Percentiles rank a stretch among this genome's conserved stretches.
Evolutionary conservation across 1,139 yeast species (phyloP).

Genomic region (Schizosaccharomyces versatilis): DNA sequence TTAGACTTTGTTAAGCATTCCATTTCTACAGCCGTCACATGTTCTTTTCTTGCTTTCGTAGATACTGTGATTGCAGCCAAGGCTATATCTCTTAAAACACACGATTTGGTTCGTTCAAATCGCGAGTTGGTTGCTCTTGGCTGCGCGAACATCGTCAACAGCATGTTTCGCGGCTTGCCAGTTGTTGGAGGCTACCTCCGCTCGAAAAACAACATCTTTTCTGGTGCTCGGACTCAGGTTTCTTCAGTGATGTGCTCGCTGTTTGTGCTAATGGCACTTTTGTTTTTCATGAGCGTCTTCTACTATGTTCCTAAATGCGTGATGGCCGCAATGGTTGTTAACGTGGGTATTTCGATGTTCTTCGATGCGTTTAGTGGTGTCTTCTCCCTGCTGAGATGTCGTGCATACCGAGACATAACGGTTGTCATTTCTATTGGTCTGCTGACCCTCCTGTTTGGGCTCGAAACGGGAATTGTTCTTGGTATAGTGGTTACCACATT

Average conservation of each 20-base stretch:
- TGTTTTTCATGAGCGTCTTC: conserved; percentile 38
- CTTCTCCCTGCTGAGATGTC: conserved; percentile 45
- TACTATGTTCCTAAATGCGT: conserved; percentile 64
- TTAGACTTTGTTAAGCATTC: conserved; percentile 20
- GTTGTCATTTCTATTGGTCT: conserved; percentile 52
- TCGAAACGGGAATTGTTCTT: conserved; percentile 71
- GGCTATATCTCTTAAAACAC: conserved; percentile 23
- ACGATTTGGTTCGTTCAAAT: conserved; percentile 21
- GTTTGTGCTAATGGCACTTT: conserved; percentile 43
- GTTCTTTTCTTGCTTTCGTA: conserved; percentile 76
- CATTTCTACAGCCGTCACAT: conserved; percentile 30
- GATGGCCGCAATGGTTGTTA: conserved; percentile 57
- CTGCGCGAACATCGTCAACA: conserved; percentile 41
- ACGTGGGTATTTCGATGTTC: conserved; percentile 54
- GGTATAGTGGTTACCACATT: conserved; percentile 66
- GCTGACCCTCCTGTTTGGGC: conserved; percentile 58
- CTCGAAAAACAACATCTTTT: conserved; percentile 64
- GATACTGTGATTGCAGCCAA: conserved; percentile 88
- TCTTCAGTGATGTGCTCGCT: conserved; percentile 66
- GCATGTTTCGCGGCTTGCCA: conserved; percentile 62
- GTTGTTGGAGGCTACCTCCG: conserved; percentile 94
- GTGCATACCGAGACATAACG: conserved; percentile 55
- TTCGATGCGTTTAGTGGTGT: conserved; percentile 78
- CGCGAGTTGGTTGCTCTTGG: conserved; percentile 49
- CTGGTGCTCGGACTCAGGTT: conserved; percentile 69